These are phyloP conservation scores for Herpetomonas tarakana DNA, from an alignment of 208 protist genomes.

Conservation along the genomic window DNA sequence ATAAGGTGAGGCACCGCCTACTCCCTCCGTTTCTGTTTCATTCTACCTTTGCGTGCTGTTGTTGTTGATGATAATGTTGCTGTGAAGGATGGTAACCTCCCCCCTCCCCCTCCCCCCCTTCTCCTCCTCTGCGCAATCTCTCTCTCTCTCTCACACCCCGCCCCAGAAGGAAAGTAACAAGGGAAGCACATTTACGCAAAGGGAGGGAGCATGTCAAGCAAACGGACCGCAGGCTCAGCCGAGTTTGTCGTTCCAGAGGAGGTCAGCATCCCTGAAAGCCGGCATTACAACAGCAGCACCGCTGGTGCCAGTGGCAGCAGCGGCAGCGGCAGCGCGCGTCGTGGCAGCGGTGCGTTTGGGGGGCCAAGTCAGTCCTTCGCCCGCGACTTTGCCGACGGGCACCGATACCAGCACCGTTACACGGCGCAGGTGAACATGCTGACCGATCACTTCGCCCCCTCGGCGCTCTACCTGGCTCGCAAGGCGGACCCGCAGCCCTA, in stretches of 20 bases:
- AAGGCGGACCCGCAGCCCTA: slow-evolving; percentile 56
- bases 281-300: neutral
- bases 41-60: too few species aligned
- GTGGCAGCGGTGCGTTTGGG: too few species aligned
- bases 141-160: too few species aligned
- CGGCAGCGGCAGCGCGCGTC: neutral
- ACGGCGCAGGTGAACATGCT: slow-evolving; percentile 47
- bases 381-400: neutral
- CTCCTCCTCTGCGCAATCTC: too few species aligned
- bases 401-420: slow-evolving; percentile 12
- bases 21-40: too few species aligned
- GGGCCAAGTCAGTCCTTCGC: too few species aligned
- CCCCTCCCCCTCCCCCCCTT: too few species aligned
- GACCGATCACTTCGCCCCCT: slow-evolving; percentile 48
- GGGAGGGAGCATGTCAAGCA: neutral
- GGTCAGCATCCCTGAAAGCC: neutral
- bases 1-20: too few species aligned
- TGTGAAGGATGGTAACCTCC: too few species aligned
- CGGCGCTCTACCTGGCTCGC: slow-evolving; percentile 61
- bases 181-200: too few species aligned
- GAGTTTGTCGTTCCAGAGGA: neutral
- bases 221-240: neutral
- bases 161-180: too few species aligned
- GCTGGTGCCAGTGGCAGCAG: neutral
- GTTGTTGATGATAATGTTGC: too few species aligned